Percentiles rank a stretch among this genome's conserved stretches.
Conservation (phyloP, 768 basidiomycete genomes). For the Heimioporus sp. region DNA sequence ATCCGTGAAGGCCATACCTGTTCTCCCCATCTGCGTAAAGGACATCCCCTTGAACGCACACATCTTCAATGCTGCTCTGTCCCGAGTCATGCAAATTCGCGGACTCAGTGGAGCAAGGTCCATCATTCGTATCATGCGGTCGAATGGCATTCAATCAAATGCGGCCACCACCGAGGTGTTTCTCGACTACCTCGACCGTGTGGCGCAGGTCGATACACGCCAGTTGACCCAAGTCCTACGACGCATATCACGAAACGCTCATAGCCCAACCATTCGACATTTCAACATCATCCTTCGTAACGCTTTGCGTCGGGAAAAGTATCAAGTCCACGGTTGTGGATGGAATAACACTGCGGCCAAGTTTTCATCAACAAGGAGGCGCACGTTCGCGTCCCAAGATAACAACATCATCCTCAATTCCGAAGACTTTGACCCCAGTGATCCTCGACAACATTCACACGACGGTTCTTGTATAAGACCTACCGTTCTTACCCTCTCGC, state of each 20-base stretch:
- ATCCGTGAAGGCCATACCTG: constrained; percentile 13
- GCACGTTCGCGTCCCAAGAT: constrained; percentile 5
- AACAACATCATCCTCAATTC: constrained; percentile 17
- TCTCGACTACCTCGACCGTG: constrained; percentile 47
- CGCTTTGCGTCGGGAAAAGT: constrained; percentile 53
- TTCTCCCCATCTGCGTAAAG: constrained; percentile 27
- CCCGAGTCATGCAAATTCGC: constrained; percentile 44
- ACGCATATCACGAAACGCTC: constrained; percentile 37
- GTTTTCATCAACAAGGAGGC: constrained; percentile 34
- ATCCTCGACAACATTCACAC: constrained; percentile 36
- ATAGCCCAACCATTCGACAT: constrained; percentile 53
- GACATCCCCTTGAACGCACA: constrained; percentile 37
- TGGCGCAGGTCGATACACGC: constrained; percentile 42
- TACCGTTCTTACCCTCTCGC: constrained; percentile 44
- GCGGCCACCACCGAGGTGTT: constrained; percentile 54
- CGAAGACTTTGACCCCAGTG: constrained; percentile 47
- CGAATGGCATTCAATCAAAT: constrained; percentile 49
- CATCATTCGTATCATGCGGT: constrained; percentile 56
- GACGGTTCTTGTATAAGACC: constrained; percentile 36
- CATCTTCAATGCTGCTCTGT: constrained; percentile 63
- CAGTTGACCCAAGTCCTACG: constrained; percentile 49
- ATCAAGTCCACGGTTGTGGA: constrained; percentile 40
- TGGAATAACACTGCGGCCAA: constrained; percentile 44
- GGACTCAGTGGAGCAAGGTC: constrained; percentile 48
- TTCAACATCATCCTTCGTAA: constrained; percentile 54